Base-by-base conservation (phyloP, 202 grass and related monocot species). In the Panicum hallii region DNA sequence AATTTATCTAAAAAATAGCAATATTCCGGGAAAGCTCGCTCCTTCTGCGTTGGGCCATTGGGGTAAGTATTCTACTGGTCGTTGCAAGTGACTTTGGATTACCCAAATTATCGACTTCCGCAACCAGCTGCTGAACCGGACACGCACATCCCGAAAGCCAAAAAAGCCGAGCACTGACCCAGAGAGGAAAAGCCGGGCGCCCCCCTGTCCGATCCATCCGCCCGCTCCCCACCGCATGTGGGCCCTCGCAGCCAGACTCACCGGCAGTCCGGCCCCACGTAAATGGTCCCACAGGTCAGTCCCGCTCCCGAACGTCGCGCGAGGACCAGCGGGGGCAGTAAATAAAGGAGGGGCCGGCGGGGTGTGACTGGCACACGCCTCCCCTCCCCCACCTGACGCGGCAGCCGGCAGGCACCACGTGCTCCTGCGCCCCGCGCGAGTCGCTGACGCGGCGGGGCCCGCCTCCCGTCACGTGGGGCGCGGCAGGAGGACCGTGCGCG, bases 341-440 rank as follows among this genome's bases (percentile, higher is more conserved):
- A 34, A 3, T 5, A 63, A 61, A 50, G 43, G 13, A 34, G 5
- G 43, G 23, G 26, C 26, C 26, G 26, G 26, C 26, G n/a, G 60
- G 61, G 45, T 17, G 77, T 67, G 77, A 36, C 77, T 13, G 77
- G 63, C 77, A 79, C 77, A 79, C 77, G 77, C 77, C 63, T 53
- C 7, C 9, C 32, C 47, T 11, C 4, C 49, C 50, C 26, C 60
- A 32, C 17, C 77, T 57, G 11, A 26, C 61, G 45, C 28, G 44
- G 17, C 74, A 44, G 4, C 45, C 28, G 44, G 17, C 74, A 44
- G 4, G 77, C 76, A 44, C 60, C 77, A 79, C 61, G 61, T 79
- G 76, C 60, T 28, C 76, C 58, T 64, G 76, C 60, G 1, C 14
- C 58, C 72, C 23, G 0, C 6, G 3, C 1, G 11, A 8, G 13